Evolutionary conservation across 169 alveolate species (phyloP).

Genomic region (Cryptosporidium muris): DNA sequence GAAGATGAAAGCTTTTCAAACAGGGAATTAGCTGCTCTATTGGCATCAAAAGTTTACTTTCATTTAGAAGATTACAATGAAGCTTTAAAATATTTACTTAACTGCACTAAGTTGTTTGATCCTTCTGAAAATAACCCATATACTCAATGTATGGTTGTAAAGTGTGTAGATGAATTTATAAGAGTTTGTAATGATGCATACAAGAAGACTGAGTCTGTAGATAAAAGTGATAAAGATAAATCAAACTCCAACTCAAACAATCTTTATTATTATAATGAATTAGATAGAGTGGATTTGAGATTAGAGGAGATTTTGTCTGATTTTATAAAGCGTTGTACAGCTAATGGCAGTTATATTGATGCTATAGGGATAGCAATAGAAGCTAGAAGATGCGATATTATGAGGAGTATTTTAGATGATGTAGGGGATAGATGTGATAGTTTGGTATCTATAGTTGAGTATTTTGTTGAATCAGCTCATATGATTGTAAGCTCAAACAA

Average conservation of each 20-base stretch:
- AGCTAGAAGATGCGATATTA: slow-evolving; percentile 89
- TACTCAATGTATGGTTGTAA: slow-evolving; percentile 80
- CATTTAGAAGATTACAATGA: slow-evolving; percentile 93
- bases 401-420: slow-evolving; percentile 82
- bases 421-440: neutral
- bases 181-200: slow-evolving; percentile 66
- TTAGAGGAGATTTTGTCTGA: slow-evolving; percentile 87
- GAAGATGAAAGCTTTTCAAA: slow-evolving; percentile 82
- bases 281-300: slow-evolving; percentile 76
- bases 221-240: slow-evolving; percentile 8
- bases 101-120: slow-evolving; percentile 91
- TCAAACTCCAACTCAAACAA: neutral
- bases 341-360: slow-evolving; percentile 84
- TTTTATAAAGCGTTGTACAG: slow-evolving; percentile 87
- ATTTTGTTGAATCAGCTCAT: neutral
- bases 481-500: slow-evolving; percentile 12
- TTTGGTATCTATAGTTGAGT: neutral
- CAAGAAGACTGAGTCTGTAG: neutral
- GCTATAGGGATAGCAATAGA: slow-evolving; percentile 96
- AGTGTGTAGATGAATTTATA: slow-evolving; percentile 78
- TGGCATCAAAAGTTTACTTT: slow-evolving; percentile 93
- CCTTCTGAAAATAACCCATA: slow-evolving; percentile 79
- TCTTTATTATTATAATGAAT: neutral
- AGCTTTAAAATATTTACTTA: slow-evolving; percentile 93
- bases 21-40: slow-evolving; percentile 90